Evolutionary conservation across 2,329 filamentous ascomycete species (phyloP), one percentile per base, ranked within the genome.

Genomic region (Byssochlamys sp.): DNA sequence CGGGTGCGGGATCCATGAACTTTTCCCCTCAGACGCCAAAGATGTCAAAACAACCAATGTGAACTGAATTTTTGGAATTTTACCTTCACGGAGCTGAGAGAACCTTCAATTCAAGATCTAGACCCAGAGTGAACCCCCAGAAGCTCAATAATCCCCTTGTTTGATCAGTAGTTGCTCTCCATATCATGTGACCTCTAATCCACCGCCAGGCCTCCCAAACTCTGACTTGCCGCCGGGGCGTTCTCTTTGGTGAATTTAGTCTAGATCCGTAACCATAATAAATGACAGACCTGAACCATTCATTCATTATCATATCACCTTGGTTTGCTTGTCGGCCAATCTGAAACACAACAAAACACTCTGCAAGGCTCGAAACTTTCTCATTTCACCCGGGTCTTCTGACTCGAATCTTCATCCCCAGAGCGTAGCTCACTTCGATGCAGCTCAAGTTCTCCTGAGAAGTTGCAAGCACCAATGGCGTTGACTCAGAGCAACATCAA

Each of bases 401-500:
- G n/a, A 19, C 39, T 45, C n/a, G 39, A 45, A 45, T 7, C n/a
- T 14, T 4, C 35, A 6, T 39, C 19, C 39, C 6, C 39, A 2
- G 5, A 7, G 5, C n/a, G 4, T 19, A 9, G n/a, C 39, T 19
- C n/a, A 45, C 39, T 45, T 45, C 6, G 19, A 19, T 5, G 12
- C 19, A 19, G 19, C 19, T 19, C 19, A 19, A 19, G 19, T 19
- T 19, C 31, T 48, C 53, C 35, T 39, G 12, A 6, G 14, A 10
- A n/a, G 54, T 14, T 28, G 19, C 45, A 27, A 52, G 54, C 56
- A 55, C 31, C 58, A 14, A 56, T 51, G 27, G 54, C 59, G 7
- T 31, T 31, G 48, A 56, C 35, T 25, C 63, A 61, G 25, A 65
- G 66, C 5, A 63, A 66, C 10, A 53, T 58, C 3, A 62, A 64